A percentile compares a stretch with the other conserved stretches of the same genome.
phyloP scores from a whole-genome alignment of 148 eudicot genomes.

The Rhododendron ovatum region DNA sequence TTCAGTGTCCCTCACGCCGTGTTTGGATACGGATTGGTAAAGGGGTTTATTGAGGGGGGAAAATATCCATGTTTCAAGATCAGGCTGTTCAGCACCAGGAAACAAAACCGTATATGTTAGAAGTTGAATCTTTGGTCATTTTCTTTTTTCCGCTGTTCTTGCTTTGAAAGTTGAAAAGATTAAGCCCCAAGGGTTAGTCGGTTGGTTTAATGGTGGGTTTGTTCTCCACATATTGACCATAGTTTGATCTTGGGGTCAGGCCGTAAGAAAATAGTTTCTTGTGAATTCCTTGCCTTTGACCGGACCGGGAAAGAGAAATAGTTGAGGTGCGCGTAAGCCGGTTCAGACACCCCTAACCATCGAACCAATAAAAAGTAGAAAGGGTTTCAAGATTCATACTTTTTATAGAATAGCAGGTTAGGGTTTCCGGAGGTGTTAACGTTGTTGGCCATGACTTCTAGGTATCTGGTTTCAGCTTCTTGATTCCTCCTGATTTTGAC shows the following conservation, averaged over 20 bases:
- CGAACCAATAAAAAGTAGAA: too few relatives aligned
- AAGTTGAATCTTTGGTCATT: too few relatives aligned
- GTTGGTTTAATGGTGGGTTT: too few relatives aligned
- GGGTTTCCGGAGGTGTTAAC: background rate
- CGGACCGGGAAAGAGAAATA: background rate
- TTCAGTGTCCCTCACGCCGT: background rate
- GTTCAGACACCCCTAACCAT: too few relatives aligned
- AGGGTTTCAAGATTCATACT: background rate
- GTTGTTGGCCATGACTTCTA: background rate
- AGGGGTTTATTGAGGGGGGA: too few relatives aligned
- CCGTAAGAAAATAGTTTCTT: too few relatives aligned
- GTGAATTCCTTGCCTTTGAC: too few relatives aligned
- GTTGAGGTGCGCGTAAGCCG: background rate
- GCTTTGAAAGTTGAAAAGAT: background rate
- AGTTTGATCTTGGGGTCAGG: background rate
- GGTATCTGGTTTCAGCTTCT: background rate
- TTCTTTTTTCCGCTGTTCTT: background rate
- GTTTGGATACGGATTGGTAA: background rate
- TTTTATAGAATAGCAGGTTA: background rate
- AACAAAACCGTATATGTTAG: too few relatives aligned
- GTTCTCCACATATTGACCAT: too few relatives aligned
- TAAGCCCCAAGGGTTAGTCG: background rate
- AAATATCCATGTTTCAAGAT: too few relatives aligned
- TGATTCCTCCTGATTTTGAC: background rate
- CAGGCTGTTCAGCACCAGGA: too few relatives aligned